These are phyloP conservation scores for Pichia sp. DNA, from an alignment of 1,139 yeast species.

Conservation along the genomic window DNA sequence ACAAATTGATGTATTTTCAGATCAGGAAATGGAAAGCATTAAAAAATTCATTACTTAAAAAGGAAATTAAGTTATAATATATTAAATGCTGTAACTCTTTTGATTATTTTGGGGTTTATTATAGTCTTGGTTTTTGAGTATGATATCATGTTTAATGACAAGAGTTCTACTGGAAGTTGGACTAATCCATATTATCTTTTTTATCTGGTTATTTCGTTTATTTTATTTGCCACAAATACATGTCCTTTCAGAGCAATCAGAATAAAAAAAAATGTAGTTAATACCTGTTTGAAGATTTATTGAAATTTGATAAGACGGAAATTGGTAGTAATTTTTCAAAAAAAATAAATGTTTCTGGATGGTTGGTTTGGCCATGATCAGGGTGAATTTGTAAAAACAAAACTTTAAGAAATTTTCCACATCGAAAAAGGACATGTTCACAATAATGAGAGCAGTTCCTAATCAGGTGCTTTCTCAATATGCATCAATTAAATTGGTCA, in stretches of 20 bases:
- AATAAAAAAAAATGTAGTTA: slow-evolving; percentile 4
- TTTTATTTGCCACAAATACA: slow-evolving; percentile 9
- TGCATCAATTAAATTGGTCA: too few species aligned
- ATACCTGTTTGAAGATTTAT: slow-evolving; percentile 7
- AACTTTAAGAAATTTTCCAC: slow-evolving; percentile 3
- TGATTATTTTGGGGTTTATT: not conserved
- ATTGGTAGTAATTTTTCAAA: not conserved
- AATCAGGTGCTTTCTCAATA: too few species aligned
- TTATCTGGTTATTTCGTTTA: slow-evolving; percentile 7
- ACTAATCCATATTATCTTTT: slow-evolving; percentile 11
- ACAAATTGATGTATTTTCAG: not conserved
- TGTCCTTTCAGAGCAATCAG: slow-evolving; percentile 15
- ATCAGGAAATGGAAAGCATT: slow-evolving; percentile 3
- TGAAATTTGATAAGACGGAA: slow-evolving; percentile 9
- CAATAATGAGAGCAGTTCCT: not conserved
- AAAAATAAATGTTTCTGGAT: slow-evolving; percentile 13
- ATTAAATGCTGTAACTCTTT: slow-evolving; percentile 4
- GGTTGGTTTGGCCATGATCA: slow-evolving; percentile 21
- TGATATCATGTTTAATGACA: not conserved
- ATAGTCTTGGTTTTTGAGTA: not conserved
- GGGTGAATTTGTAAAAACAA: slow-evolving; percentile 4
- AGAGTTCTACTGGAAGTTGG: slow-evolving; percentile 5
- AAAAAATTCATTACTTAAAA: too few species aligned
- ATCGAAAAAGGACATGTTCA: not conserved
- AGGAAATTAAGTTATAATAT: slow-evolving; percentile 4